Evolutionary conservation across 1,284 basidiomycete genomes (phyloP).

Genomic region (Clitocybe nebularis): DNA sequence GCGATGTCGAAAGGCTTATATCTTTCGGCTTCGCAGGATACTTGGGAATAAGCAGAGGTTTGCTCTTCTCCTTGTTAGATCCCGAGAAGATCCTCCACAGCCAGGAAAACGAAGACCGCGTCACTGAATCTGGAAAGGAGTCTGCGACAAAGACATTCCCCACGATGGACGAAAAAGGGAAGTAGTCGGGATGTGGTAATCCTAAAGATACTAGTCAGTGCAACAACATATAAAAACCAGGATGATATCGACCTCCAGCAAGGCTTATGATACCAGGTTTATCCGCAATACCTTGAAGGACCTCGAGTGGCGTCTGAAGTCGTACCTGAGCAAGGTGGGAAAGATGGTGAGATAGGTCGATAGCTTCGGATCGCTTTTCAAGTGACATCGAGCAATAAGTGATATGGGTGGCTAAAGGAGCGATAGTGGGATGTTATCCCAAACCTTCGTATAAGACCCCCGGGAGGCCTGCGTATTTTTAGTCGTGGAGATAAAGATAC

Average conservation of each 20-base stretch:
- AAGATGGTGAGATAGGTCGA: conserved; percentile 41
- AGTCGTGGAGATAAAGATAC: too few species aligned
- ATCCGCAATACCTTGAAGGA: conserved; percentile 50
- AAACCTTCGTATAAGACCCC: too few species aligned
- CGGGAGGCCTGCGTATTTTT: too few species aligned
- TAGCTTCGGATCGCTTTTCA: too few species aligned
- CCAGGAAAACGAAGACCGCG: conserved; percentile 48
- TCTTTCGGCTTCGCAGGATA: conserved; percentile 43
- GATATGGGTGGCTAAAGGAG: too few species aligned
- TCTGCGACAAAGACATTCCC: conserved; percentile 38
- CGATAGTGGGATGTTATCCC: too few species aligned
- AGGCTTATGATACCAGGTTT: conserved; percentile 50
- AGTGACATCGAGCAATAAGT: too few species aligned
- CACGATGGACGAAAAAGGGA: conserved; percentile 57
- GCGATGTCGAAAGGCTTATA: conserved; percentile 59
- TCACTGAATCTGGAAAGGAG: conserved; percentile 28
- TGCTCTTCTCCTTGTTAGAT: conserved; percentile 43
- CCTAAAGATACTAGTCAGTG: too few species aligned
- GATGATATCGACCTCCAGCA: conserved; percentile 49
- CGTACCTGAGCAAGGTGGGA: conserved; percentile 50
- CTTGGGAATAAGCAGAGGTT: conserved; percentile 59
- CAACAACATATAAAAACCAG: conserved; percentile 1
- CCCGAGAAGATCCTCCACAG: conserved; percentile 60
- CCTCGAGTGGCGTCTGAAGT: conserved; percentile 59
- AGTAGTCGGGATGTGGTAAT: conserved; percentile 56